phyloP scores from a whole-genome alignment of 805 yeast genomes.

The Sugiyamaella qingdaonensis region DNA sequence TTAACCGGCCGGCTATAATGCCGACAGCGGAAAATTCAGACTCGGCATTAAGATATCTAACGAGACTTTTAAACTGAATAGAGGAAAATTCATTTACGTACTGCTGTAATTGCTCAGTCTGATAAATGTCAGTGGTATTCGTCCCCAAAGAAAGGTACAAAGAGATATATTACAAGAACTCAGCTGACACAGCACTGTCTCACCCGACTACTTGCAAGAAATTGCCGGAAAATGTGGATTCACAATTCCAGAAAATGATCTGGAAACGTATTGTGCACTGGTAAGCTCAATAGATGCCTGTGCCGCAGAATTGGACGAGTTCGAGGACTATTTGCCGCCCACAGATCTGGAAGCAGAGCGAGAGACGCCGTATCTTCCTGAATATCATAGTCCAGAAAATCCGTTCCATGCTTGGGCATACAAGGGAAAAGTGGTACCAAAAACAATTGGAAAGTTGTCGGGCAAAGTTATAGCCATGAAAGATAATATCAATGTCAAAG shows the following conservation, averaged over 20 bases:
- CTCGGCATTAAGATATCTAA: too few species aligned
- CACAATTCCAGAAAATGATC: not conserved
- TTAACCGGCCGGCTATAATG: too few species aligned
- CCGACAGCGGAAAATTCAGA: too few species aligned
- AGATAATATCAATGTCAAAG: conserved; percentile 35
- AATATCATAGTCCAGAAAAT: not conserved
- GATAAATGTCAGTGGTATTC: not conserved
- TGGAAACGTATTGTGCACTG: not conserved
- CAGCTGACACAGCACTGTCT: not conserved
- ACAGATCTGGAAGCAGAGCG: not conserved
- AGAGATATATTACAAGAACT: not conserved
- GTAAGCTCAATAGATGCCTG: not conserved
- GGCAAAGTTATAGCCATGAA: conserved; percentile 34
- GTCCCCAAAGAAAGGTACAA: not conserved
- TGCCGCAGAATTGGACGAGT: not conserved
- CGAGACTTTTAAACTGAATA: too few species aligned
- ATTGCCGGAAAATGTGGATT: not conserved
- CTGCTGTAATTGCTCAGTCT: too few species aligned
- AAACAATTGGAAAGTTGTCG: conserved; percentile 23
- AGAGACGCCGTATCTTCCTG: not conserved
- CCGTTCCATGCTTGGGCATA: conserved; percentile 32
- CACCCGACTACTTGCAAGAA: not conserved
- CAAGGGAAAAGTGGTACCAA: conserved; percentile 29
- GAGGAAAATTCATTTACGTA: too few species aligned
- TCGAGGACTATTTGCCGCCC: not conserved